These are phyloP conservation scores for Lentinula raphanica DNA, from an alignment of 768 basidiomycete species.

Conservation along the genomic window DNA sequence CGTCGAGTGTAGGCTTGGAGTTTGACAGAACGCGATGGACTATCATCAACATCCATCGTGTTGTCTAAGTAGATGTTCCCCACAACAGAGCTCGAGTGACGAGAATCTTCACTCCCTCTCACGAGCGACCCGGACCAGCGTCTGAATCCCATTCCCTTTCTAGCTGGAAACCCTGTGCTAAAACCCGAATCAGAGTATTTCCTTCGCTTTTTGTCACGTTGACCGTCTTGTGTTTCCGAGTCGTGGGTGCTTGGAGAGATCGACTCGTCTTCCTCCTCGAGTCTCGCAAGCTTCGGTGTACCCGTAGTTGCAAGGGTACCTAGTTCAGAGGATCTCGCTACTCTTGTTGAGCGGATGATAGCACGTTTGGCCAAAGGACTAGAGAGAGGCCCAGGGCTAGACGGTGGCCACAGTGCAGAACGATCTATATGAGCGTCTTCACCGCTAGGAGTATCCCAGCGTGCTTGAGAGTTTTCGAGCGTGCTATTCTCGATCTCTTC, in stretches of 20 bases:
- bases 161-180: too few species aligned
- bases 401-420: neutral
- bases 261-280: slow-evolving; percentile 26
- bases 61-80: neutral
- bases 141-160: neutral
- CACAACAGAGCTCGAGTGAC: neutral
- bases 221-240: slow-evolving; percentile 6
- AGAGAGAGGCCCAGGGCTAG: slow-evolving; percentile 8
- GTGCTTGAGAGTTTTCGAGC: neutral
- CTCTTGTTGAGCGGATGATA: slow-evolving; percentile 12
- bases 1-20: neutral
- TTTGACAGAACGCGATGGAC: neutral
- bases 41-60: neutral
- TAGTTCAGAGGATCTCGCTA: slow-evolving; percentile 16
- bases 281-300: slow-evolving; percentile 22
- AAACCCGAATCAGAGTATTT: neutral
- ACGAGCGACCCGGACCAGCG: neutral
- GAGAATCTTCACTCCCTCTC: neutral
- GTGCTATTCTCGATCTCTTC: slow-evolving; percentile 1
- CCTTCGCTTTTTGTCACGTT: slow-evolving; percentile 7
- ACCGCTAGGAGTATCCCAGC: neutral
- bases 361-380: slow-evolving; percentile 22
- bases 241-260: neutral
- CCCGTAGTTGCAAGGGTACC: slow-evolving; percentile 13
- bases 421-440: neutral